Percentiles rank a stretch among this genome's conserved stretches.
phyloP scores from a whole-genome alignment of 768 basidiomycete genomes.

The Termitomyces sp. region DNA sequence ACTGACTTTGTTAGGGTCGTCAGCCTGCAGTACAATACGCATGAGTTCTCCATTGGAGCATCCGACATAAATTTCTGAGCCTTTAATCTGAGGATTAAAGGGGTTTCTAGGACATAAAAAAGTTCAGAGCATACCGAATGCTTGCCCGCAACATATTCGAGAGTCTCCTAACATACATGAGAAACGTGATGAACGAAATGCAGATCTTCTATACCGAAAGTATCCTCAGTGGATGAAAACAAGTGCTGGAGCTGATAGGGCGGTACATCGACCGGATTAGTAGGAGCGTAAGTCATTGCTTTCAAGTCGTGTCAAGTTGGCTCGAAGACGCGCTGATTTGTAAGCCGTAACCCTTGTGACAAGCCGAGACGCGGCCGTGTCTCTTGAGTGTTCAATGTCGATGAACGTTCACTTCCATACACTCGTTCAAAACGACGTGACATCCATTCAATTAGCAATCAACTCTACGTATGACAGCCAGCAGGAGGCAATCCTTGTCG shows the following conservation, averaged over 20 bases:
- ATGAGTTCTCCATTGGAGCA: constrained; percentile 81
- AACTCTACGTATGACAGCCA: constrained; percentile 24
- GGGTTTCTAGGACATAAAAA: background rate
- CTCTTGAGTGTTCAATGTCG: background rate
- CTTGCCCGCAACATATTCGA: constrained; percentile 47
- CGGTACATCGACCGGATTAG: constrained; percentile 44
- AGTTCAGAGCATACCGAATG: constrained; percentile 36
- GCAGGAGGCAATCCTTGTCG: constrained; percentile 32
- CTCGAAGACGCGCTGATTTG: constrained; percentile 10
- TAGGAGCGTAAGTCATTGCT: constrained; percentile 34
- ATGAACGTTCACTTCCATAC: background rate
- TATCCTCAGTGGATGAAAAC: constrained; percentile 26
- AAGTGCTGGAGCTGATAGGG: constrained; percentile 55
- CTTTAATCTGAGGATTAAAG: constrained; percentile 26
- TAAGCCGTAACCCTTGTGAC: constrained; percentile 11
- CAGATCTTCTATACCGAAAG: constrained; percentile 6
- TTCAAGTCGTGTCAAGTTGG: background rate
- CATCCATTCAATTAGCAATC: background rate
- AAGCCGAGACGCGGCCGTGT: background rate
- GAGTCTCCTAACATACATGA: constrained; percentile 13
- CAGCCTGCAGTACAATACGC: constrained; percentile 67
- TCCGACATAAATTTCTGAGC: constrained; percentile 83
- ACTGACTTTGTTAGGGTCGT: constrained; percentile 43
- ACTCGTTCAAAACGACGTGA: background rate
- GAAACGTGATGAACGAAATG: background rate